These are phyloP conservation scores for Kitagawia praeruptora DNA, from an alignment of 129 eudicot genomes.

Conservation along the genomic window DNA sequence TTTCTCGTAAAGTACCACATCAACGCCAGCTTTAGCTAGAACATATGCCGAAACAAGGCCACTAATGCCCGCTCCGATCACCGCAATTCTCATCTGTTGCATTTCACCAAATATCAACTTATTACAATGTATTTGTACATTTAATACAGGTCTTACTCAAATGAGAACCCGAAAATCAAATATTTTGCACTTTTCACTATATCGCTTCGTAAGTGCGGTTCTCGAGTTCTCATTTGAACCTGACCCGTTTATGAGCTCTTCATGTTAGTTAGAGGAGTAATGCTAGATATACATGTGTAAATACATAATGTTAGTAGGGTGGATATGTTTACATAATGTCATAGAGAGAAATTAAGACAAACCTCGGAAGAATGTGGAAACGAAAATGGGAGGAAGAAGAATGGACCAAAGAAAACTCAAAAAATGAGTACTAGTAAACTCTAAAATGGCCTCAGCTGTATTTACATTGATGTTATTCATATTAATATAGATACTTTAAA, in stretches of 20 bases:
- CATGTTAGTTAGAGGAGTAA: not conserved
- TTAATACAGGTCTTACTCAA: not conserved
- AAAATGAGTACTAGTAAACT: not conserved
- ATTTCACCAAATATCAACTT: not conserved
- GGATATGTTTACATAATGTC: no score
- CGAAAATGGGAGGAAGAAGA: not conserved
- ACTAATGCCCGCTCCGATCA: constrained; percentile 79
- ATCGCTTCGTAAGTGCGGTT: no score
- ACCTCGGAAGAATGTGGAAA: not conserved
- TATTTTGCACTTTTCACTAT: not conserved
- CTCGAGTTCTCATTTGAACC: not conserved
- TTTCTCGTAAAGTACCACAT: constrained; percentile 80
- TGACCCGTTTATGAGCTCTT: not conserved
- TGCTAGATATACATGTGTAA: not conserved
- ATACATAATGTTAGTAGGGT: no score
- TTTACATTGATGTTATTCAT: not conserved
- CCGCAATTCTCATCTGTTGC: constrained; percentile 74
- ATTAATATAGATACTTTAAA: not conserved
- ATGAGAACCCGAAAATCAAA: not conserved
- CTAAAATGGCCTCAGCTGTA: not conserved
- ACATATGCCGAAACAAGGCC: constrained; percentile 74
- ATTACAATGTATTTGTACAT: not conserved
- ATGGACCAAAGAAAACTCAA: not conserved
- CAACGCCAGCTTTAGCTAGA: constrained; percentile 50
- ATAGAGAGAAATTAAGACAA: not conserved